Conservation (phyloP, 164 flowering plant genomes). For the Vitis amurensis region DNA sequence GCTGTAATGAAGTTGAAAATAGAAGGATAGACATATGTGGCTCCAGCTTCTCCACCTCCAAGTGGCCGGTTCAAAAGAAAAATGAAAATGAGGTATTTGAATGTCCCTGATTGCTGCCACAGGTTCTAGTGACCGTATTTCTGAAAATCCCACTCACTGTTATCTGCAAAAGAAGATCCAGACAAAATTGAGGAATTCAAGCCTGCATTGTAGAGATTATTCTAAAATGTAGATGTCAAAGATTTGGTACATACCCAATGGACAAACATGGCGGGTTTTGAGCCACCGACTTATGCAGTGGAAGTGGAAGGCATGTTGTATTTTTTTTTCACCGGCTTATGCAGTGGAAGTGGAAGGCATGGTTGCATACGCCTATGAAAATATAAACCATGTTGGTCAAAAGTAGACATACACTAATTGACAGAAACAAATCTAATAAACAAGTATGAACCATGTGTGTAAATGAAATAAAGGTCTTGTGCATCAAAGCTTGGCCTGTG, state of each 20-base stretch:
- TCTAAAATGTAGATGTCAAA: neutral
- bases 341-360: constrained; percentile 55
- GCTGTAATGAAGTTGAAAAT: neutral
- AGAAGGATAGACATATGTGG: neutral
- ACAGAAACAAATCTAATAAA: neutral
- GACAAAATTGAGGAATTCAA: neutral
- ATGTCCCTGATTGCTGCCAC: neutral
- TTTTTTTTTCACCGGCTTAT: constrained; percentile 54
- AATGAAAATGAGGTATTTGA: neutral
- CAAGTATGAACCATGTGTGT: neutral
- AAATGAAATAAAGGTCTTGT: neutral
- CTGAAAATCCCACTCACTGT: constrained; percentile 49
- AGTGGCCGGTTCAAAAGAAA: neutral
- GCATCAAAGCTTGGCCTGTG: no score
- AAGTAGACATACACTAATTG: neutral
- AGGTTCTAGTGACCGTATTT: constrained; percentile 41
- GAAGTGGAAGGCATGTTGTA: constrained; percentile 55
- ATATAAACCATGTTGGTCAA: neutral
- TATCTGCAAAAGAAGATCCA: constrained; percentile 28
- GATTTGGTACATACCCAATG: constrained; percentile 29
- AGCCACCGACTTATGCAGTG: constrained; percentile 58
- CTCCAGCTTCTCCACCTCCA: neutral
- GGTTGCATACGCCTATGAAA: constrained; percentile 44
- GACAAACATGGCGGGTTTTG: constrained; percentile 54
- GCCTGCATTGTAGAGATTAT: neutral